phyloP scores from a whole-genome alignment of 768 basidiomycete genomes.

The Termitomyces titanicus region DNA sequence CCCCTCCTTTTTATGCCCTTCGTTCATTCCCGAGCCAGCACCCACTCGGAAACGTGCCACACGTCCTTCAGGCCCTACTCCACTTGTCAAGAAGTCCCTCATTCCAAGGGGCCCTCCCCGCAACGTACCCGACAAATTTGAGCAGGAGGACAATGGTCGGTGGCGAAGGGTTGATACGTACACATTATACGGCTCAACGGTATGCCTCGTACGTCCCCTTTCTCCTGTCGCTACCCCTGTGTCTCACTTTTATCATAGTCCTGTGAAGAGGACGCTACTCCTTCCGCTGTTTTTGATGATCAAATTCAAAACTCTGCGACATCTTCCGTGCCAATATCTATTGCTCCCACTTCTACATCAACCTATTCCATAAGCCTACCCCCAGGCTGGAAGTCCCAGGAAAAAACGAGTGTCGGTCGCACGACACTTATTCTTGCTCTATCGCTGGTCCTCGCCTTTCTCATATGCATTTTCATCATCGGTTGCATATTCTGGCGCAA shows the following conservation, averaged over 20 bases:
- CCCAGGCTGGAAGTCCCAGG: slow-evolving; percentile 43
- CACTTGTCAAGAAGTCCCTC: slow-evolving; percentile 7
- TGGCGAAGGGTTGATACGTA: slow-evolving; percentile 57
- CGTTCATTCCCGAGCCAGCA: slow-evolving; percentile 24
- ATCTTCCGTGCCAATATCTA: slow-evolving; percentile 13
- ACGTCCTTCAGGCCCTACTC: slow-evolving; percentile 8
- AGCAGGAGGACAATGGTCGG: slow-evolving; percentile 45
- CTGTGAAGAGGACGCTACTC: slow-evolving; percentile 20
- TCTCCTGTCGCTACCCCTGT: background rate
- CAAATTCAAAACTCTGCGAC: slow-evolving; percentile 24
- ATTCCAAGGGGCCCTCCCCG: slow-evolving; percentile 8
- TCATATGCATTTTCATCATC: slow-evolving; percentile 60
- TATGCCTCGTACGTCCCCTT: slow-evolving; percentile 46
- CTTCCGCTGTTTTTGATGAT: slow-evolving; percentile 27
- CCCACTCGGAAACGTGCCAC: slow-evolving; percentile 2
- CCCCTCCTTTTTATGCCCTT: slow-evolving; percentile 62
- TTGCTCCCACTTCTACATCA: slow-evolving; percentile 16
- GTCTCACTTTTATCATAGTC: slow-evolving; percentile 10
- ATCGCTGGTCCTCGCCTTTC: slow-evolving; percentile 58
- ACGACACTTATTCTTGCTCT: slow-evolving; percentile 52
- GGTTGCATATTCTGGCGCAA: slow-evolving; percentile 60
- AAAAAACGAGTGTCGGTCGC: slow-evolving; percentile 21
- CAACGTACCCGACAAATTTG: slow-evolving; percentile 53
- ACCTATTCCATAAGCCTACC: slow-evolving; percentile 42
- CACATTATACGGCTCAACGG: slow-evolving; percentile 69